phyloP scores from a whole-genome alignment of 169 alveolate species.

The Cryptosporidium xiaoi region DNA sequence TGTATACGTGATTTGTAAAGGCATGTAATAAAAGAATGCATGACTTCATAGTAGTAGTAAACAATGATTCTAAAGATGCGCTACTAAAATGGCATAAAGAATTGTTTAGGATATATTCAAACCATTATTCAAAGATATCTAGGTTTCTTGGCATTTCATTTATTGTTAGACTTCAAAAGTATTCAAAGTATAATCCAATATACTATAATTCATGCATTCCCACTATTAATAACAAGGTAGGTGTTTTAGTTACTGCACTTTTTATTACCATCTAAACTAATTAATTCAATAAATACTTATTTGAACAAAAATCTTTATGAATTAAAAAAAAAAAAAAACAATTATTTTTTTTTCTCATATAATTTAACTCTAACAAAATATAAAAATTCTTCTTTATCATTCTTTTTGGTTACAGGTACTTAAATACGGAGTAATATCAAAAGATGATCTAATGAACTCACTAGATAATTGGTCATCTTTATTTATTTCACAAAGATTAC shows the following conservation, averaged over 20 bases:
- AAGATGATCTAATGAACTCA: constrained; percentile 1
- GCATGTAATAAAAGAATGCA: constrained; percentile 56
- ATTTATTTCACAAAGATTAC: constrained; percentile 30
- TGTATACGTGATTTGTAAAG: constrained; percentile 3
- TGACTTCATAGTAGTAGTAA: constrained; percentile 51
- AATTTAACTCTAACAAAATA: no score
- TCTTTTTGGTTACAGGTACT: constrained; percentile 14
- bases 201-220: constrained; percentile 41
- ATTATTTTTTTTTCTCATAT: not conserved
- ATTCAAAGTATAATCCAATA: constrained; percentile 22
- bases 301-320: no score
- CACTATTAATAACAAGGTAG: constrained; percentile 32
- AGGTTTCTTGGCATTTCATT: not conserved
- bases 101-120: constrained; percentile 7
- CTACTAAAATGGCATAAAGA: constrained; percentile 26
- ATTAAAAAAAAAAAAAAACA: no score
- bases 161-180: constrained; percentile 30
- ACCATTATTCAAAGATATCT: constrained; percentile 34
- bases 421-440: constrained; percentile 39
- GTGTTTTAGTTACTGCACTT: no score
- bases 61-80: constrained; percentile 8
- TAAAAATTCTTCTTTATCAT: no score
- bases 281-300: no score
- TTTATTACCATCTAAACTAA: no score
- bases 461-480: constrained; percentile 48